Evolutionary conservation across 306 rosid genomes (phyloP), one percentile per base, ranked within the genome.

Genomic region (Dicorynia guianensis): DNA sequence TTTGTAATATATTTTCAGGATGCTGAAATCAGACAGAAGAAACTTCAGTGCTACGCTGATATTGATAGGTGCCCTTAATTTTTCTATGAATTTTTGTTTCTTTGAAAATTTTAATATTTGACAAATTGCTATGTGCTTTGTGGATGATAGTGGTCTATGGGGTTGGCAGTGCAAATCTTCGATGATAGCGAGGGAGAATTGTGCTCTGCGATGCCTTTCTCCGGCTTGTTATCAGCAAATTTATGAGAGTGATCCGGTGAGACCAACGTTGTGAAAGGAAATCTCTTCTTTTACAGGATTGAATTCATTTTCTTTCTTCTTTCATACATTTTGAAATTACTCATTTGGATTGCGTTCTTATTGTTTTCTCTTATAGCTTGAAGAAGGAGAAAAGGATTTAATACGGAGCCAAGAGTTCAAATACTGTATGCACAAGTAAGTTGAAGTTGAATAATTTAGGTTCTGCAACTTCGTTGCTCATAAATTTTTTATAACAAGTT

Each of bases 311-410:
- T 50, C 35, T 76, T 61, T 65, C 38, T 2, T 42, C 53, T 18
- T 36, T 76, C 40, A 57, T 72, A 68, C 39, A 2, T 74, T 61
- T 40, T 59, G 35, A 17, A 19, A 58, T 47, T 74, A 36, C 76
- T 49, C 20, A 74, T 67, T 25, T 66, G 58, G 25, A 6, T 56
- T 79, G 52, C 57, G 7, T 38, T 78, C 38, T 70, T 2, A 1
- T 25, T 25, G 30, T 25, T 25, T 1, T 25, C 30, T 25, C 5
- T 77, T 87, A 84, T 79, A 94, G 98, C 97, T 91, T 11, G 98
- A 94, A 78, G 98, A 92, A 75, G 98, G 98, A 79, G 98, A 92
- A 77, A 94, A 92, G 69, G 98, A 94, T 83, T 84, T 84, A 8
- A 12, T 62, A 74, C 89, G 98, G 58, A 69, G 96, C 73, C 97